Evolutionary conservation across 768 basidiomycete species (phyloP).

Genomic region (Termitomyces titanicus): DNA sequence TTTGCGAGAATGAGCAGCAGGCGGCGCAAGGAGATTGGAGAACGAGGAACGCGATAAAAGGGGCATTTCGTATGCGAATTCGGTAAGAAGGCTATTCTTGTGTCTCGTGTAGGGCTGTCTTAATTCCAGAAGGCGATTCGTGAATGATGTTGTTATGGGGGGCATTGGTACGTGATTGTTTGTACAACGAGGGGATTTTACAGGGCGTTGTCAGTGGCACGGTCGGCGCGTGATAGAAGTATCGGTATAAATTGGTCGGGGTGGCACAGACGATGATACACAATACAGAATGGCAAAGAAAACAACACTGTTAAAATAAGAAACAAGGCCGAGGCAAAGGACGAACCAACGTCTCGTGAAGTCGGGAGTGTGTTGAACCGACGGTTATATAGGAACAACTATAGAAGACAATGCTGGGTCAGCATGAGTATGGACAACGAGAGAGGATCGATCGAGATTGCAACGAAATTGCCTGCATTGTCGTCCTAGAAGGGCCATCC

Average conservation of each 20-base stretch:
- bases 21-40: constrained; percentile 41
- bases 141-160: constrained; percentile 28
- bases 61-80: constrained; percentile 43
- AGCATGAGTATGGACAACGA: constrained; percentile 7
- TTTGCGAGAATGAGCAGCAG: constrained; percentile 44
- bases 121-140: constrained; percentile 38
- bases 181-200: constrained; percentile 8
- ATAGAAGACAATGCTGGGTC: constrained; percentile 28
- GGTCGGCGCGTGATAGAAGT: constrained; percentile 3
- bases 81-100: constrained; percentile 33
- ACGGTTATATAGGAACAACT: constrained; percentile 26
- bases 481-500: constrained; percentile 15
- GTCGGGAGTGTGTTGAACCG: constrained; percentile 16
- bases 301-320: constrained; percentile 28
- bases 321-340: constrained; percentile 9
- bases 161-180: constrained; percentile 10
- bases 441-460: constrained; percentile 19
- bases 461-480: constrained; percentile 18
- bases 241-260: constrained; percentile 8
- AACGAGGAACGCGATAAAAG: constrained; percentile 42
- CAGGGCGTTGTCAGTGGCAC: constrained; percentile 10
- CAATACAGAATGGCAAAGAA: constrained; percentile 14
- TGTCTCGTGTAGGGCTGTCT: constrained; percentile 41
- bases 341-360: constrained; percentile 25
- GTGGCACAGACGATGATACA: constrained; percentile 16